Evolutionary conservation across 495 filamentous ascomycete genomes (phyloP).

Genomic region (Niebla homalea): DNA sequence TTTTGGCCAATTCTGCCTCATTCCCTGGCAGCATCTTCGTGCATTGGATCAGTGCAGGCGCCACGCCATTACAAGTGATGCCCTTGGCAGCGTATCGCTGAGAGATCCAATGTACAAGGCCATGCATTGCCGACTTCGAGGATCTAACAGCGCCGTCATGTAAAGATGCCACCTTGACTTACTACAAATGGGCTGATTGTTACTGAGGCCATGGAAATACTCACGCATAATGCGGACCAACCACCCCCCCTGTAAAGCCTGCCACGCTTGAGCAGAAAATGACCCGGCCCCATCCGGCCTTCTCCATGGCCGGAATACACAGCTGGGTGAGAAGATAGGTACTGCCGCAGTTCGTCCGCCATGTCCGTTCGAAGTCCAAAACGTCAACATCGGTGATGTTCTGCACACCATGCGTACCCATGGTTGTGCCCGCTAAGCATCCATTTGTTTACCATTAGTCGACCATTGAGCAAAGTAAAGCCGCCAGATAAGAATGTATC

Average conservation of each 20-base stretch:
- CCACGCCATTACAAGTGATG: conserved; percentile 64
- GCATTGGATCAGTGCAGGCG: conserved; percentile 61
- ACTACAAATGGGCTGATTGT: not conserved
- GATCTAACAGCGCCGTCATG: not conserved
- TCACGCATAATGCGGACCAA: conserved; percentile 28
- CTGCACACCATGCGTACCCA: conserved; percentile 9
- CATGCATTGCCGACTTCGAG: conserved; percentile 44
- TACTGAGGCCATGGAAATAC: not conserved
- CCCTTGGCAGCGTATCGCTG: conserved; percentile 46
- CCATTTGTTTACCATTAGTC: too few species aligned
- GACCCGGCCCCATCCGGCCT: conserved; percentile 38
- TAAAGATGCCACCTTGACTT: too few species aligned
- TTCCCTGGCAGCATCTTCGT: conserved; percentile 48
- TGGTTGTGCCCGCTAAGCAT: conserved; percentile 11
- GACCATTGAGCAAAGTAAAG: too few species aligned
- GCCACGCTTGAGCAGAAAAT: conserved; percentile 42
- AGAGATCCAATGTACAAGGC: conserved; percentile 54
- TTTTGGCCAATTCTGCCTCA: conserved; percentile 23
- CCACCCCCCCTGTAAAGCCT: conserved; percentile 37
- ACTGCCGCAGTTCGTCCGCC: conserved; percentile 39
- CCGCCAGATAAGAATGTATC: too few species aligned
- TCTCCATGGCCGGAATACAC: conserved; percentile 37
- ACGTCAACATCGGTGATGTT: conserved; percentile 20
- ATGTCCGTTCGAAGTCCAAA: conserved; percentile 42
- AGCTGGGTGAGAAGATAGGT: conserved; percentile 41